These are phyloP conservation scores for Pseudogymnoascus sp. DNA, from an alignment of 2,329 filamentous ascomycete genomes.

Conservation along the genomic window DNA sequence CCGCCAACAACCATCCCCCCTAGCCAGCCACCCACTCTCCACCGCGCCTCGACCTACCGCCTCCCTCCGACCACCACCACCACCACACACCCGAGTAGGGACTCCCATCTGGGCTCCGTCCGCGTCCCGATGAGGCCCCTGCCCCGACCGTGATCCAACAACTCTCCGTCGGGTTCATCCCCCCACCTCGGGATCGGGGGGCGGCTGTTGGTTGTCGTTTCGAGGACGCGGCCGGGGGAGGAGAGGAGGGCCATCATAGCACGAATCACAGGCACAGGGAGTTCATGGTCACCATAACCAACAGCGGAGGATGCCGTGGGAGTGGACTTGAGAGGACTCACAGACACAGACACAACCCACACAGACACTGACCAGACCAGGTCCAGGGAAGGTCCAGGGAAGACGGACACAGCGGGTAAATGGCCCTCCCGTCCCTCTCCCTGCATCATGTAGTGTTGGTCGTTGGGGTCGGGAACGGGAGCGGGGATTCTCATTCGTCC, in stretches of 20 bases:
- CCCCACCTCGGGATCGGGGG: neutral
- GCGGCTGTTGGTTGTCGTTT: neutral
- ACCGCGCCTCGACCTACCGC: neutral
- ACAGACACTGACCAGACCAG: neutral
- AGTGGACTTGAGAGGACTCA: neutral
- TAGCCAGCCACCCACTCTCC: neutral
- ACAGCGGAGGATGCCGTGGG: neutral
- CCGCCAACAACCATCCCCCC: neutral
- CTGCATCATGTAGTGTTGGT: neutral
- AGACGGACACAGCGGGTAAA: neutral
- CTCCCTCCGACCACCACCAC: neutral
- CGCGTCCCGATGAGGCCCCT: neutral
- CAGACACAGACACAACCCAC: neutral
- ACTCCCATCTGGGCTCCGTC: neutral
- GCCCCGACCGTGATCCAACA: neutral
- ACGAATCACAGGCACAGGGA: neutral
- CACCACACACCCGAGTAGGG: neutral
- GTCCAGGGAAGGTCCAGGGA: neutral
- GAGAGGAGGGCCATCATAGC: neutral
- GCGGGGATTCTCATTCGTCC: neutral
- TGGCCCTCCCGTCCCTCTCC: no score
- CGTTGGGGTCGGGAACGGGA: no score
- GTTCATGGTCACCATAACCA: neutral
- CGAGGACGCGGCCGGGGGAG: neutral
- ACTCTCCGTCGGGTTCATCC: neutral